A percentile compares a stretch with the other conserved stretches of the same genome.
Evolutionary conservation across 805 yeast species (phyloP).

Genomic region (Yamadazyma endophytica): DNA sequence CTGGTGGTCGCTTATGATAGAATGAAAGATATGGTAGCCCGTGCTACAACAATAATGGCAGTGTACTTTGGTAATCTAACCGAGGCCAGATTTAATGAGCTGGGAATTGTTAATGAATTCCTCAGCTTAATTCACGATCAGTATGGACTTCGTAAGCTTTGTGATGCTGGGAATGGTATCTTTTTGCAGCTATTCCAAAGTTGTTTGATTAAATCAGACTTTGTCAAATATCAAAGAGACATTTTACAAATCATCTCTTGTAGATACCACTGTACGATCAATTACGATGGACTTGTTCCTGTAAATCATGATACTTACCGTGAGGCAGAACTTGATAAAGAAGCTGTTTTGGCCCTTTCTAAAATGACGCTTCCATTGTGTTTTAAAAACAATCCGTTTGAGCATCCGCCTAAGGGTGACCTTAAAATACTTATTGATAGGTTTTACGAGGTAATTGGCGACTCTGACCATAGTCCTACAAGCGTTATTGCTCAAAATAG

Average conservation of each 20-base stretch:
- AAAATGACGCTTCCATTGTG: conserved; percentile 53
- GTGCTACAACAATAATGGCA: conserved; percentile 32
- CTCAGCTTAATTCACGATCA: conserved; percentile 66
- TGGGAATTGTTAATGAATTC: conserved; percentile 21
- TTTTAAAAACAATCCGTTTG: conserved; percentile 54
- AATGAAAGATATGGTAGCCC: conserved; percentile 43
- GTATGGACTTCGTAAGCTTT: conserved; percentile 64
- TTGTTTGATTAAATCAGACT: conserved; percentile 32
- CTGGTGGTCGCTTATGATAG: conserved; percentile 41
- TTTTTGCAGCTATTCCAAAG: conserved; percentile 60
- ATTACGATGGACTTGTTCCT: conserved; percentile 58
- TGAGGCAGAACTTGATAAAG: conserved; percentile 21
- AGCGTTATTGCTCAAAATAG: conserved; percentile 31
- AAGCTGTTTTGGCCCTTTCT: conserved; percentile 33
- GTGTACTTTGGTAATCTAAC: conserved; percentile 25
- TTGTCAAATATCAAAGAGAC: conserved; percentile 51
- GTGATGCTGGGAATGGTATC: conserved; percentile 60
- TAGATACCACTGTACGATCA: conserved; percentile 63
- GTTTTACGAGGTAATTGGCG: conserved; percentile 68
- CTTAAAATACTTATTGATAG: conserved; percentile 69
- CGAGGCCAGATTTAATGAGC: neutral
- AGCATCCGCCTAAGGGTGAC: conserved; percentile 61
- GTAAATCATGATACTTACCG: conserved; percentile 55
- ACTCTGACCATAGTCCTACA: conserved; percentile 46
- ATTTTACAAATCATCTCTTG: conserved; percentile 77